Evolutionary conservation across 345 rosid genomes (phyloP).

Genomic region (Conringia planisiliqua): DNA sequence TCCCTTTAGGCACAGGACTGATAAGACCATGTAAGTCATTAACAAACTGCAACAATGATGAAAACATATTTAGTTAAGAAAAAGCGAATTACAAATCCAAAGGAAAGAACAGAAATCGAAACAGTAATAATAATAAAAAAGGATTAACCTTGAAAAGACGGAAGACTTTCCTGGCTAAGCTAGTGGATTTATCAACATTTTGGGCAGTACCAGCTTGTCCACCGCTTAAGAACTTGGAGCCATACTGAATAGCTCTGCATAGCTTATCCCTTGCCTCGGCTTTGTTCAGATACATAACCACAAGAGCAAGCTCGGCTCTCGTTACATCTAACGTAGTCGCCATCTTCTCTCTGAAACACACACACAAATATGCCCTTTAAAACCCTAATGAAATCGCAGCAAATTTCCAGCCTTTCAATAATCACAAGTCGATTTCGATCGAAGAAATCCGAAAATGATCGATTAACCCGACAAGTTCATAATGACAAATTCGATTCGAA

Average conservation of each 20-base stretch:
- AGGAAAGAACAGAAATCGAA: not conserved
- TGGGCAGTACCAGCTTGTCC: slow-evolving; percentile 96
- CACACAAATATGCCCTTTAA: too few relatives aligned
- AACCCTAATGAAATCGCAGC: too few relatives aligned
- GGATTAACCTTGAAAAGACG: slow-evolving; percentile 88
- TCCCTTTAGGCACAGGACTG: slow-evolving; percentile 88
- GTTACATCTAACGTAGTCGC: slow-evolving; percentile 68
- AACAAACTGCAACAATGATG: slow-evolving; percentile 59
- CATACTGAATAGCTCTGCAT: slow-evolving; percentile 98
- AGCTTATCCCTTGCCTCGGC: slow-evolving; percentile 99
- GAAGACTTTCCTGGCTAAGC: slow-evolving; percentile 96
- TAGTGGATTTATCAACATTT: slow-evolving; percentile 88
- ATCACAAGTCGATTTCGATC: not conserved
- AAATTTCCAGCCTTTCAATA: not conserved
- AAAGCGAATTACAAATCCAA: not conserved
- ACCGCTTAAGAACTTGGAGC: slow-evolving; percentile 81
- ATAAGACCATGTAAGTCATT: slow-evolving; percentile 90
- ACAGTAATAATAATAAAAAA: not conserved
- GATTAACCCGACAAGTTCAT: not conserved
- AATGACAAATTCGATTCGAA: not conserved
- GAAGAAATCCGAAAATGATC: not conserved
- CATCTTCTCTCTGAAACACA: slow-evolving; percentile 42
- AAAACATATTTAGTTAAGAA: not conserved
- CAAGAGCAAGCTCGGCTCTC: slow-evolving; percentile 85
- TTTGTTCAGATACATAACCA: slow-evolving; percentile 88